These are phyloP conservation scores for Ashbya aceris DNA, from an alignment of 1,139 yeast genomes.

Conservation along the genomic window DNA sequence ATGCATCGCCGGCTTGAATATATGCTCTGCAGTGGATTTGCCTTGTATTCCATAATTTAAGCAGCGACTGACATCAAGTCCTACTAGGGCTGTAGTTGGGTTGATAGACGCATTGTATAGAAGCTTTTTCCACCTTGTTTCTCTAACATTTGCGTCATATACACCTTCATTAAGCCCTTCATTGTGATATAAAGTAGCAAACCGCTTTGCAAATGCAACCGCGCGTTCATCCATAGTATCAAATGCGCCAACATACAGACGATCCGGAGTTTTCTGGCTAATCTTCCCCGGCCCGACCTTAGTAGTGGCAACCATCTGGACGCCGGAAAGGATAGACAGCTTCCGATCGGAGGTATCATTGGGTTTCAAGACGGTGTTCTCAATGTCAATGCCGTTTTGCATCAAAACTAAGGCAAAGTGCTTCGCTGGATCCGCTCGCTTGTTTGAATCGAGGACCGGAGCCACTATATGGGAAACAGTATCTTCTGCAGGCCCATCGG, in stretches of 20 bases:
- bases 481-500: slow-evolving; percentile 37
- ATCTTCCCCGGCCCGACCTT: slow-evolving; percentile 26
- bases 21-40: slow-evolving; percentile 33
- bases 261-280: slow-evolving; percentile 28
- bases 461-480: slow-evolving; percentile 39
- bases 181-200: slow-evolving; percentile 36
- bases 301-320: slow-evolving; percentile 39
- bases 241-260: slow-evolving; percentile 40
- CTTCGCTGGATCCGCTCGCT: slow-evolving; percentile 8
- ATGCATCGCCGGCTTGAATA: slow-evolving; percentile 42
- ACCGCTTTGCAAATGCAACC: slow-evolving; percentile 27
- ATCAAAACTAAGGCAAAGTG: slow-evolving; percentile 40
- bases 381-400: slow-evolving; percentile 55
- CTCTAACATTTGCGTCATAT: slow-evolving; percentile 38
- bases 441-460: slow-evolving; percentile 36
- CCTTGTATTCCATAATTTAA: slow-evolving; percentile 34
- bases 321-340: slow-evolving; percentile 40
- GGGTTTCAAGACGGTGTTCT: slow-evolving; percentile 37
- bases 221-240: slow-evolving; percentile 20
- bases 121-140: slow-evolving; percentile 51
- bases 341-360: slow-evolving; percentile 33
- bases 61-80: slow-evolving; percentile 39
- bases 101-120: slow-evolving; percentile 49
- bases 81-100: slow-evolving; percentile 43
- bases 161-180: slow-evolving; percentile 28